A percentile compares a stretch with the other conserved stretches of the same genome.
phyloP scores from a whole-genome alignment of 2,329 filamentous ascomycete species.

The Chrysoporthe puriensis region DNA sequence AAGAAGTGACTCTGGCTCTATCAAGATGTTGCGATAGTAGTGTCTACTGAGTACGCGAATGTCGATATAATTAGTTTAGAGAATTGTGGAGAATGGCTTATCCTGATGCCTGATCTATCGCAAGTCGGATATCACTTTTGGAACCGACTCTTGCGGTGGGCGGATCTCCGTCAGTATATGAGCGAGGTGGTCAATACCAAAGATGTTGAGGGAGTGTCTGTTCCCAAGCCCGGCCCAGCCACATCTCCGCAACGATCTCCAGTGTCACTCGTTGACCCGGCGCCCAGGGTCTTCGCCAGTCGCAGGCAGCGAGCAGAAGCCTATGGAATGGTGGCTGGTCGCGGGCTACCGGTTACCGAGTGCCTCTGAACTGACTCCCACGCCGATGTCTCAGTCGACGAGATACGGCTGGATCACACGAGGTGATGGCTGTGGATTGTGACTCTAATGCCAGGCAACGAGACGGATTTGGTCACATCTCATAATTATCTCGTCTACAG shows the following conservation, averaged over 20 bases:
- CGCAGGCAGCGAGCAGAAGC: conserved; percentile 24
- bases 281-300: conserved; percentile 26
- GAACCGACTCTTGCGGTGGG: background rate
- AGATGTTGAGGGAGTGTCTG: conserved; percentile 19
- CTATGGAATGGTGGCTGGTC: conserved; percentile 21
- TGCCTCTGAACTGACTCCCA: conserved; percentile 10
- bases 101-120: background rate
- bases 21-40: background rate
- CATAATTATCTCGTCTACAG: background rate
- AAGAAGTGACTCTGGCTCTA: background rate
- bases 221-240: conserved; percentile 25
- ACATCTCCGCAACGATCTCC: conserved; percentile 22
- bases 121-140: background rate
- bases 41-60: background rate
- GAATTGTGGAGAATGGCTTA: background rate
- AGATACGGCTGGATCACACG: background rate
- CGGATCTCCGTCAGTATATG: background rate
- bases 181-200: conserved; percentile 16
- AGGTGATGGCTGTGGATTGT: background rate
- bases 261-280: conserved; percentile 19
- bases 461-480: background rate
- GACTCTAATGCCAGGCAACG: background rate
- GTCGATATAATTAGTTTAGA: background rate
- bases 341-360: conserved; percentile 18
- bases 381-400: background rate